Base-by-base conservation (phyloP, 441 rosid species). In the Adansonia grandidieri region DNA sequence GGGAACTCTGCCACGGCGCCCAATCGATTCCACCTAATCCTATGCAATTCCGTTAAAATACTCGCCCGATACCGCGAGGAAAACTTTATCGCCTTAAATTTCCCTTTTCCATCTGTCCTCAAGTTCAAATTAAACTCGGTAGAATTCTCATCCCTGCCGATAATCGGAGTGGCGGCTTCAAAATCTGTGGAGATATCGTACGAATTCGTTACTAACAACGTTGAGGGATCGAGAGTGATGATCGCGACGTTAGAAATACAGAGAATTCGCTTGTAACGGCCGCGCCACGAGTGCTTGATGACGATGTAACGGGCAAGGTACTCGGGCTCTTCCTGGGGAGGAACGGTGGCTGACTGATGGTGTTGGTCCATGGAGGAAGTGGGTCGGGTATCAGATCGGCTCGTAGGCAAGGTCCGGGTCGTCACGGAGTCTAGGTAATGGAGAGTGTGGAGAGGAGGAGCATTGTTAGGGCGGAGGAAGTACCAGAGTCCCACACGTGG, bases 271-370 rank as follows among this genome's bases (percentile, higher is more conserved):
- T 92, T 97, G 82, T 97, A 97, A 54, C 98, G 92, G 50, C 99
- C 99, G 5, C 99, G 96, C 98, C 99, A 97, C 0, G 98, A 97
- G 85, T 97, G 99, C 42, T 97, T 97, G 76, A 95, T 83, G 28
- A 95, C 97, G 68, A 91, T 19, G 86, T 92, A 95, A 61, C 99
- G 92, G 65, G 97, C 93, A 0, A 97, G 89, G 81, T 95, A 97
- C 91, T 97, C 99, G 0, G 93, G 97, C 87, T 97, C 99, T 76
- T 97, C 99, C 17, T 84, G 84, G 14, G 84, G 65, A 44, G 88
- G 58, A 15, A 78, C 78, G 19, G 87, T 51, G 24, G 15, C 84
- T 62, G 70, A 80, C 8, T 72, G 84, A 81, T 77, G 45, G 80
- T 15, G 70, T 77, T 76, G 69, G 81, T 78, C 82, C 89, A 80